Conservation (phyloP, 2,329 filamentous ascomycete species). For the Fusarium nygamai region DNA sequence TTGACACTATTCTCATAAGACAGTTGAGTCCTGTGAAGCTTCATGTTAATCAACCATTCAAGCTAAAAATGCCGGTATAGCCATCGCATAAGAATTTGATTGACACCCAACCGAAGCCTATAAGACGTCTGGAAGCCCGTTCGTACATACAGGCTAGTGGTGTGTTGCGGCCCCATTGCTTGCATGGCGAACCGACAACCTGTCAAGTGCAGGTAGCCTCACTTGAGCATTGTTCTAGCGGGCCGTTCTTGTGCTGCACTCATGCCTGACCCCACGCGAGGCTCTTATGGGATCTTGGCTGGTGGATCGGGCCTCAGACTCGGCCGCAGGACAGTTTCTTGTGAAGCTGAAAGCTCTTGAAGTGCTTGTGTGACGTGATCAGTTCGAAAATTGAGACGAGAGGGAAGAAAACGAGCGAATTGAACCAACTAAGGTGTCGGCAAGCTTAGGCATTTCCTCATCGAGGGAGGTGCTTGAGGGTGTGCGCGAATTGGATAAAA, state of each 20-base stretch:
- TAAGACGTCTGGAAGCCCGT: constrained; percentile 26
- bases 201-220: constrained; percentile 42
- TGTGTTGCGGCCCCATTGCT: constrained; percentile 41
- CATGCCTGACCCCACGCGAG: constrained; percentile 44
- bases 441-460: constrained; percentile 26
- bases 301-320: constrained; percentile 30
- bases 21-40: background rate
- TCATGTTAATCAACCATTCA: background rate
- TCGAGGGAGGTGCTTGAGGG: constrained; percentile 23
- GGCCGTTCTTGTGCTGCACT: constrained; percentile 39
- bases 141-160: constrained; percentile 24
- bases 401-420: constrained; percentile 15
- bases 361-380: constrained; percentile 29
- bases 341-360: constrained; percentile 20
- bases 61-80: constrained; percentile 24
- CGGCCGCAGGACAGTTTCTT: constrained; percentile 26
- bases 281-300: constrained; percentile 29
- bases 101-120: constrained; percentile 22
- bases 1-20: background rate
- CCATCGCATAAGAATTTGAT: background rate
- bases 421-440: constrained; percentile 2
- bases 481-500: constrained; percentile 23
- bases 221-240: constrained; percentile 27
- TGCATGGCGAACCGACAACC: constrained; percentile 44
- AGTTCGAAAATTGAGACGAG: constrained; percentile 19